Conservation (phyloP, 2,329 filamentous ascomycete genomes). For the Albifimbria verrucaria region DNA sequence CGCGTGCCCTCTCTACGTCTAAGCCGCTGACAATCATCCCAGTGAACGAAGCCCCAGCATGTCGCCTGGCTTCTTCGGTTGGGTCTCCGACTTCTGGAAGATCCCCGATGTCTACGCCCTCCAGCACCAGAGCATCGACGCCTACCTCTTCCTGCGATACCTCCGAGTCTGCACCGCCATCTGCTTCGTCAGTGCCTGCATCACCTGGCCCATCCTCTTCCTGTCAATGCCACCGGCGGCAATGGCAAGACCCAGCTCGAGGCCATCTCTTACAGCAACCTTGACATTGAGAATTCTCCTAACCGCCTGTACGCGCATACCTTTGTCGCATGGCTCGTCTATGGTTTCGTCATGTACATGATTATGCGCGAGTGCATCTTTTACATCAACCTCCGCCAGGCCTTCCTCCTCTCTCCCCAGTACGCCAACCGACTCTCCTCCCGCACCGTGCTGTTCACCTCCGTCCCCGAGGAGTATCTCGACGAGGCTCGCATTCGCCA, state of each 20-base stretch:
- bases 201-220: conserved; percentile 83
- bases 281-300: conserved; percentile 47
- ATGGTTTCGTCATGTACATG: conserved; percentile 84
- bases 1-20: not conserved
- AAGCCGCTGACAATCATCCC: conserved; percentile 11
- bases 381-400: conserved; percentile 91
- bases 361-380: conserved; percentile 88
- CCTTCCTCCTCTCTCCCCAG: conserved; percentile 81
- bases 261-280: conserved; percentile 35
- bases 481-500: conserved; percentile 68
- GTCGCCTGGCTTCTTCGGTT: conserved; percentile 56
- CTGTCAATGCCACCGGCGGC: conserved; percentile 80
- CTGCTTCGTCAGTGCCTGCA: conserved; percentile 72
- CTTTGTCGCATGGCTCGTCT: conserved; percentile 78
- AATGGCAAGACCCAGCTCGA: conserved; percentile 61
- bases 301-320: conserved; percentile 76
- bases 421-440: conserved; percentile 85
- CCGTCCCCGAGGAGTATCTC: conserved; percentile 74
- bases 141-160: conserved; percentile 84
- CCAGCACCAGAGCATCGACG: conserved; percentile 84
- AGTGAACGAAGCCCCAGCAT: conserved; percentile 55
- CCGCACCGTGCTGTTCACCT: conserved; percentile 88
- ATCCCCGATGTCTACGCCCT: conserved; percentile 74
- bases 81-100: conserved; percentile 61
- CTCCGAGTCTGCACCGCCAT: conserved; percentile 74